A percentile compares a stretch with the other conserved stretches of the same genome.
These are phyloP conservation scores for Kodamaea ohmeri DNA, from an alignment of 1,139 yeast genomes.

Conservation along the genomic window DNA sequence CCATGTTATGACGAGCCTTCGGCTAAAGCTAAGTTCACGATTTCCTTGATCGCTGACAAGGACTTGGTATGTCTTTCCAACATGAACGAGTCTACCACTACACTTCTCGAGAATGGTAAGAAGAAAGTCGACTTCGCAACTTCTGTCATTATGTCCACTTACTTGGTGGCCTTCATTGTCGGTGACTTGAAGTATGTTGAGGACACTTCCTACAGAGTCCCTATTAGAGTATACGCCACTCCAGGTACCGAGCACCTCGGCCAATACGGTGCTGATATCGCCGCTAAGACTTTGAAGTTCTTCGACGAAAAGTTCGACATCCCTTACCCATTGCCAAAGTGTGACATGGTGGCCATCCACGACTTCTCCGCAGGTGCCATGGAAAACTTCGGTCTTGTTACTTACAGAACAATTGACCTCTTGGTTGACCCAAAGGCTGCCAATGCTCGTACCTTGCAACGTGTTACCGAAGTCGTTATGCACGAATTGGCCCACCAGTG, in stretches of 20 bases:
- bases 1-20: constrained; percentile 84
- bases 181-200: constrained; percentile 36
- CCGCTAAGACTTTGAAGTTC: constrained; percentile 51
- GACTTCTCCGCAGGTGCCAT: constrained; percentile 60
- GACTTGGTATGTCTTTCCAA: constrained; percentile 70
- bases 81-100: constrained; percentile 65
- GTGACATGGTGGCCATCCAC: constrained; percentile 57
- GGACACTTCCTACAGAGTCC: constrained; percentile 31
- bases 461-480: constrained; percentile 57
- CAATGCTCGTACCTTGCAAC: constrained; percentile 44
- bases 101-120: constrained; percentile 41
- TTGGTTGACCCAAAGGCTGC: constrained; percentile 47
- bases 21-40: constrained; percentile 68
- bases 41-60: constrained; percentile 58
- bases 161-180: constrained; percentile 29
- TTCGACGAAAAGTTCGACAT: constrained; percentile 52
- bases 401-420: constrained; percentile 54
- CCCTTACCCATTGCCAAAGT: constrained; percentile 58
- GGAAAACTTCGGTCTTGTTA: constrained; percentile 61
- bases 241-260: constrained; percentile 53
- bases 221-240: constrained; percentile 55
- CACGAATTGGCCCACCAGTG: constrained; percentile 67
- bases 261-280: constrained; percentile 47
- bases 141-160: constrained; percentile 21
- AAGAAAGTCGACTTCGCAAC: constrained; percentile 47